Percentiles rank a stretch among this genome's conserved stretches.
Conservation (phyloP, 331 rosid genomes). For the Malus hybrid region DNA sequence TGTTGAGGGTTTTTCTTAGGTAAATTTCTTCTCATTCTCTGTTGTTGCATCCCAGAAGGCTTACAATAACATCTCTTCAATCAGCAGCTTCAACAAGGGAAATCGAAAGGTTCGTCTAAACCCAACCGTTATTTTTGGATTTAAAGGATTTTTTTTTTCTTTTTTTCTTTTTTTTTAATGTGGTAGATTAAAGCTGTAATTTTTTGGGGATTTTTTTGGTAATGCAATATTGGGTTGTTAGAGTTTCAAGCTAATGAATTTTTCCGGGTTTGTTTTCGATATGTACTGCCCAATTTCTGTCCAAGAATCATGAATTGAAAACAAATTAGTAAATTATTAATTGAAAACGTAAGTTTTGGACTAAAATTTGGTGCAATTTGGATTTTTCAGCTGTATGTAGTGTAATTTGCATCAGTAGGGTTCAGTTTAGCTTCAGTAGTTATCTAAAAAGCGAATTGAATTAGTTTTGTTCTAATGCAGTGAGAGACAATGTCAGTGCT, state of each 20-base stretch:
- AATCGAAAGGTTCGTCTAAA: background rate
- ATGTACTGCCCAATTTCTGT: background rate
- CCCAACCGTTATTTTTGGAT: background rate
- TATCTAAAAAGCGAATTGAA: background rate
- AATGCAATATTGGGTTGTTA: background rate
- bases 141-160: background rate
- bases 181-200: background rate
- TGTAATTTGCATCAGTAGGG: background rate
- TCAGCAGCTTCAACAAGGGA: background rate
- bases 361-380: background rate
- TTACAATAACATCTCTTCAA: background rate
- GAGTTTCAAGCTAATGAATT: background rate
- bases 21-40: background rate
- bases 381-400: background rate
- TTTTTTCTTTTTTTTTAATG: background rate
- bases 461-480: background rate
- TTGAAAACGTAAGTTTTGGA: background rate
- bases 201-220: background rate
- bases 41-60: background rate
- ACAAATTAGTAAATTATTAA: background rate
- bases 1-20: background rate
- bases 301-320: background rate
- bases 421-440: background rate
- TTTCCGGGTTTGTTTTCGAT: background rate
- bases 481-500: slow-evolving; percentile 64